Evolutionary conservation across 1,284 basidiomycete species (phyloP), one percentile per base, ranked within the genome.

Genomic region (Cryptococcus sp.): DNA sequence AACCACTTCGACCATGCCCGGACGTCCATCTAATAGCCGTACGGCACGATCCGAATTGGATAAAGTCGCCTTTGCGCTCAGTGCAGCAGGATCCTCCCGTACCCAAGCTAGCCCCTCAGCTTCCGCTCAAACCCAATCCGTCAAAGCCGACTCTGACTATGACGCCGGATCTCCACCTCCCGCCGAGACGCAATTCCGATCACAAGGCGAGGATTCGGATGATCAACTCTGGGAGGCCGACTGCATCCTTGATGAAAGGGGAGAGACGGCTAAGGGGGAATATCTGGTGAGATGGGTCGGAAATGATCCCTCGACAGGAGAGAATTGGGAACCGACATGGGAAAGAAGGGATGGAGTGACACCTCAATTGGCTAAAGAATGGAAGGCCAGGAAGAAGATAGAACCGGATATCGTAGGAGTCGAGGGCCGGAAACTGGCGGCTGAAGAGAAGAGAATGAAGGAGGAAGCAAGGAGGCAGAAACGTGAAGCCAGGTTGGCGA

Each of bases 201-300:
- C n/a, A n/a, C n/a, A n/a, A n/a, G n/a, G n/a, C n/a, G 46, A 55
- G 9, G 31, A 48, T 13, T 31, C 37, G 16, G 58, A 59, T 22
- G 60, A 62, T 25, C 14, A 18, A 3, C 32, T 60, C 10, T 67
- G 48, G 45, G 57, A 60, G 34, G 65, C 53, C 11, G 36, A 50
- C 2, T 56, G 49, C 9, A 67, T 67, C 41, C 46, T 66, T 11
- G 65, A 64, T 45, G 60, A 67, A 43, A 45, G 54, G 14, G 52
- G 52, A 14, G 34, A 21, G 2, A 7, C n/a, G 1, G 25, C 23
- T 0, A 40, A 24, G 14, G 48, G 47, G 3, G 39, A 60, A 28
- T 72, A 67, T 51, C 61, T 68, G 2, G 56, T 73, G 19, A 41
- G 62, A 34, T 73, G 71, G 71, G 55, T 48, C 22, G 69, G 65